A percentile compares a stretch with the other conserved stretches of the same genome.
These are phyloP conservation scores for Scenedesmus sp. DNA, from an alignment of 163 green algal species.

Conservation along the genomic window DNA sequence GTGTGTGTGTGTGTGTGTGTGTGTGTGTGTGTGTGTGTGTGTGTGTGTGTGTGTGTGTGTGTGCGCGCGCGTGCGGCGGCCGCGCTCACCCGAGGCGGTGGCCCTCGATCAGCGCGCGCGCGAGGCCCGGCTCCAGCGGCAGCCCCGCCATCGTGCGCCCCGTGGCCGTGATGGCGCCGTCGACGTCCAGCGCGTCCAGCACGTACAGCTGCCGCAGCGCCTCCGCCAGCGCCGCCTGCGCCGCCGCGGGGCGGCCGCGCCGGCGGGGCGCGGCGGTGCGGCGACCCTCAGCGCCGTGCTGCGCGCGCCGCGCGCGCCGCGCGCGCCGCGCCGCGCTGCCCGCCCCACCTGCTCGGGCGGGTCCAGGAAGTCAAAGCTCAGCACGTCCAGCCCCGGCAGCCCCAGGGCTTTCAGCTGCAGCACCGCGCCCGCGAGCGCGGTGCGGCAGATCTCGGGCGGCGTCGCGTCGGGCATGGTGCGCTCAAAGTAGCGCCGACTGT, in stretches of 20 bases:
- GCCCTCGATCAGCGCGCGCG: conserved; percentile 81
- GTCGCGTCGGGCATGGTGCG: conserved; percentile 80
- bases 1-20: too few relatives aligned
- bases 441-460: conserved; percentile 93
- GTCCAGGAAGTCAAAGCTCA: conserved; percentile 96
- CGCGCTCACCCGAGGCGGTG: conserved; percentile 65
- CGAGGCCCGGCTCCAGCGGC: conserved; percentile 88
- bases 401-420: conserved; percentile 92
- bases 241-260: background rate
- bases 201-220: conserved; percentile 92
- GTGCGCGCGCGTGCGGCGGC: too few relatives aligned
- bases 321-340: background rate
- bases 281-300: too few relatives aligned
- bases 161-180: conserved; percentile 73
- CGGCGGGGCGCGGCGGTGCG: too few relatives aligned
- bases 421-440: conserved; percentile 80
- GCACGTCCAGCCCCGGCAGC: conserved; percentile 81
- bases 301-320: too few relatives aligned
- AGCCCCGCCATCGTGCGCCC: conserved; percentile 81
- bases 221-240: conserved; percentile 68
- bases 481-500: conserved; percentile 86
- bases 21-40: too few relatives aligned
- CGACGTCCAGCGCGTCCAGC: conserved; percentile 83
- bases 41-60: too few relatives aligned
- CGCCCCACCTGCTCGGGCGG: conserved; percentile 61